phyloP scores from a whole-genome alignment of 202 grass and related monocot species.

The Panicum virgatum region DNA sequence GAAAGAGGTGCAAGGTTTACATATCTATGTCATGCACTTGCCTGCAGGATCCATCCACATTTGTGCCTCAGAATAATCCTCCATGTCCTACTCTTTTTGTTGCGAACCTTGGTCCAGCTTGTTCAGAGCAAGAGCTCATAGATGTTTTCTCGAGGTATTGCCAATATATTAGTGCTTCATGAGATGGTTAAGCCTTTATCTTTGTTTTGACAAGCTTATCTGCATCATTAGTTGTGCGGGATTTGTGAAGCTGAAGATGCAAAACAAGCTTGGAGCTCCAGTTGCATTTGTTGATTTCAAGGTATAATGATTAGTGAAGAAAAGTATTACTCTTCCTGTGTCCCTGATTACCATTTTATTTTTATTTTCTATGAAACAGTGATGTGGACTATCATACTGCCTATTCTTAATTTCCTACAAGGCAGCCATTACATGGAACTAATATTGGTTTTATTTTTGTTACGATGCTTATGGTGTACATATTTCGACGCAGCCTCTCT shows the following conservation, averaged over 20 bases:
- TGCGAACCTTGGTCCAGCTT: constrained; percentile 77
- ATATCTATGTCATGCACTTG: constrained; percentile 7
- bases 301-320: constrained; percentile 54
- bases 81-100: constrained; percentile 93
- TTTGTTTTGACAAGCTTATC: constrained; percentile 38
- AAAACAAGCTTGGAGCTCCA: constrained; percentile 78
- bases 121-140: constrained; percentile 69
- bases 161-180: constrained; percentile 9
- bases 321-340: not conserved
- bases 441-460: not conserved
- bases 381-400: not conserved
- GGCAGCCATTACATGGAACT: not conserved
- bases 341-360: constrained; percentile 6
- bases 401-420: constrained; percentile 13
- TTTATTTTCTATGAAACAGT: constrained; percentile 8
- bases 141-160: constrained; percentile 90
- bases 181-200: not conserved
- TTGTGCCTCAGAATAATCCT: constrained; percentile 72
- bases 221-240: constrained; percentile 63
- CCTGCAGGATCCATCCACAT: constrained; percentile 63
- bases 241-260: constrained; percentile 90
- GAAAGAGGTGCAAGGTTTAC: not conserved
- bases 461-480: not conserved
- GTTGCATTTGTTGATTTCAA: constrained; percentile 98
- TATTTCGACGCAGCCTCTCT: no score